These are phyloP conservation scores for Naganishia randhawae DNA, from an alignment of 768 basidiomycete species.

Conservation along the genomic window DNA sequence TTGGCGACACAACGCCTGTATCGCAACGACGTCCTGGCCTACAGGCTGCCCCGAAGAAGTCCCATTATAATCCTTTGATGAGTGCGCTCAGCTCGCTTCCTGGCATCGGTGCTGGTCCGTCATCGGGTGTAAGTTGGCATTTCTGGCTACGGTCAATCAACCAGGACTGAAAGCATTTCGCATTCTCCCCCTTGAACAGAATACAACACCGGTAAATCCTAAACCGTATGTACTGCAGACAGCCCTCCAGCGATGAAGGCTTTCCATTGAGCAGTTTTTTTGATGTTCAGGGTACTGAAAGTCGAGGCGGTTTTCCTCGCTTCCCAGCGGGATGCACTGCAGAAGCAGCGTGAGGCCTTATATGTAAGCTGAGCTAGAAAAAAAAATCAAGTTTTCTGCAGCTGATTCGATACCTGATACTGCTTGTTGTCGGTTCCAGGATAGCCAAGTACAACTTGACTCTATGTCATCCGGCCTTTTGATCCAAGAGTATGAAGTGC, in stretches of 20 bases:
- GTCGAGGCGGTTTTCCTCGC: neutral
- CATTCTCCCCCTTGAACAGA: neutral
- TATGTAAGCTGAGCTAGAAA: slow-evolving; percentile 4
- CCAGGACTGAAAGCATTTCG: neutral
- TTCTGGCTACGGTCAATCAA: neutral
- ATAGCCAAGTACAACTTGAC: slow-evolving; percentile 3
- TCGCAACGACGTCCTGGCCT: neutral
- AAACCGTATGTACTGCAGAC: neutral
- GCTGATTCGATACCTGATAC: neutral
- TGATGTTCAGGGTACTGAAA: neutral
- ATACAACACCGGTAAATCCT: slow-evolving; percentile 5
- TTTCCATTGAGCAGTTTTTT: neutral
- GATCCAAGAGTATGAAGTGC: slow-evolving; percentile 16
- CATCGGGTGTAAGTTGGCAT: neutral
- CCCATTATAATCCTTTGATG: slow-evolving; percentile 5
- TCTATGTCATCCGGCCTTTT: slow-evolving; percentile 9
- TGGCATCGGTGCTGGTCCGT: slow-evolving; percentile 2
- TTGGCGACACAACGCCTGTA: neutral
- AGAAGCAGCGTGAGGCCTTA: neutral
- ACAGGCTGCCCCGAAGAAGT: neutral
- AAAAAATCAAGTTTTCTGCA: too few species aligned
- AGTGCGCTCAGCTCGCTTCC: slow-evolving; percentile 12
- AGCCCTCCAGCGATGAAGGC: neutral
- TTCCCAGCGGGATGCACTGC: neutral
- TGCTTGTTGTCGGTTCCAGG: neutral